phyloP scores from a whole-genome alignment of 768 basidiomycete genomes.

The Phylloporus sp. region DNA sequence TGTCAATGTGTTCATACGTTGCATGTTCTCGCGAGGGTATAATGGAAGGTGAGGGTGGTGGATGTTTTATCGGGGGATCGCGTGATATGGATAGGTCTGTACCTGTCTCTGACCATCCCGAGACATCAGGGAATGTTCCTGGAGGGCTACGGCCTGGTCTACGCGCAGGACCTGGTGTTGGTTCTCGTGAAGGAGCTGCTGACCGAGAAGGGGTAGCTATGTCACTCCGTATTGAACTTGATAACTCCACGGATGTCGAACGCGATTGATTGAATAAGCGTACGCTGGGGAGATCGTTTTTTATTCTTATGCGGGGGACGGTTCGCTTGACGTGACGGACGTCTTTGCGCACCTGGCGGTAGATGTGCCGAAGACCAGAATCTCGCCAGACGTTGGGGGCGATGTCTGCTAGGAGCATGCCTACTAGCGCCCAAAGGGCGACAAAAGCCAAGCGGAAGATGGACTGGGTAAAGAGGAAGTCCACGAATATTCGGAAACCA shows the following conservation, averaged over 20 bases:
- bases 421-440: conserved; percentile 49
- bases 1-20: conserved; percentile 9
- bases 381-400: conserved; percentile 46
- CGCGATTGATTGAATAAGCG: conserved; percentile 22
- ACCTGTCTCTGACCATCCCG: conserved; percentile 31
- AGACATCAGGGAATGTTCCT: conserved; percentile 24
- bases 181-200: conserved; percentile 14
- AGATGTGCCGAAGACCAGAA: conserved; percentile 34
- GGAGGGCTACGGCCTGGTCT: conserved; percentile 26
- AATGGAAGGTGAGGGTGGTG: conserved; percentile 25
- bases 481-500: conserved; percentile 66
- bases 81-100: conserved; percentile 23
- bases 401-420: conserved; percentile 52
- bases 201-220: conserved; percentile 28
- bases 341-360: conserved; percentile 36
- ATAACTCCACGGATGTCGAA: conserved; percentile 12
- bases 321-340: conserved; percentile 29
- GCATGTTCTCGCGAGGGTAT: conserved; percentile 24
- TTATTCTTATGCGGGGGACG: conserved; percentile 29
- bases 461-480: conserved; percentile 63
- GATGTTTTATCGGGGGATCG: conserved; percentile 9
- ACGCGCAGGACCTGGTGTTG: conserved; percentile 16
- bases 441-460: conserved; percentile 44
- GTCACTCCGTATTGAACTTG: conserved; percentile 29
- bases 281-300: conserved; percentile 31